These are phyloP conservation scores for Astragalus glycyphyllos DNA, from an alignment of 306 rosid species.

Conservation along the genomic window DNA sequence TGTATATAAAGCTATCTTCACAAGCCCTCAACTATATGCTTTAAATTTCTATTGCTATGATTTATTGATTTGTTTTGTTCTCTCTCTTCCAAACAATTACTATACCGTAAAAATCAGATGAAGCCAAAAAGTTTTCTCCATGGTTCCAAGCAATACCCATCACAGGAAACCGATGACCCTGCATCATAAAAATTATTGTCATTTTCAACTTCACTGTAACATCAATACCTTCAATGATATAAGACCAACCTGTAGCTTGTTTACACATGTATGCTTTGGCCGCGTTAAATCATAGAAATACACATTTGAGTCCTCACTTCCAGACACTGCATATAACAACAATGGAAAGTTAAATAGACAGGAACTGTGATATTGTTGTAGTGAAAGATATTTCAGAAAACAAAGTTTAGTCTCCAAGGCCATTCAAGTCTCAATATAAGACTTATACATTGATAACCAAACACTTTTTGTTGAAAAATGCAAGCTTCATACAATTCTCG, in stretches of 20 bases:
- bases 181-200: slow-evolving; percentile 45
- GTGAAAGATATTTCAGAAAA: slow-evolving; percentile 31
- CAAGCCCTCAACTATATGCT: slow-evolving; percentile 33
- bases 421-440: slow-evolving; percentile 19
- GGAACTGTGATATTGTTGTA: neutral
- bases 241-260: slow-evolving; percentile 88
- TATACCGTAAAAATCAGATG: slow-evolving; percentile 86
- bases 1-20: slow-evolving; percentile 38
- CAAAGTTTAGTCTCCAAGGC: neutral
- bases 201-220: slow-evolving; percentile 35
- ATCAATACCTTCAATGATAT: neutral
- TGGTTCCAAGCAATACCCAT: slow-evolving; percentile 91
- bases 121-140: slow-evolving; percentile 92
- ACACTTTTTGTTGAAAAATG: neutral
- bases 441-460: neutral
- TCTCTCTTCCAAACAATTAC: slow-evolving; percentile 99
- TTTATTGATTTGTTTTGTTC: slow-evolving; percentile 54
- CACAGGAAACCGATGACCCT: slow-evolving; percentile 98
- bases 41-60: slow-evolving; percentile 21
- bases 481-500: slow-evolving; percentile 1
- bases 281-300: slow-evolving; percentile 95
- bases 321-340: slow-evolving; percentile 67
- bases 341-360: slow-evolving; percentile 47
- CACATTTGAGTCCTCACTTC: slow-evolving; percentile 98
- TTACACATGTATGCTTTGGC: slow-evolving; percentile 91